Evolutionary conservation across 1,284 basidiomycete species (phyloP), one percentile per base, ranked within the genome.

Genomic region (Puccinia horiana): DNA sequence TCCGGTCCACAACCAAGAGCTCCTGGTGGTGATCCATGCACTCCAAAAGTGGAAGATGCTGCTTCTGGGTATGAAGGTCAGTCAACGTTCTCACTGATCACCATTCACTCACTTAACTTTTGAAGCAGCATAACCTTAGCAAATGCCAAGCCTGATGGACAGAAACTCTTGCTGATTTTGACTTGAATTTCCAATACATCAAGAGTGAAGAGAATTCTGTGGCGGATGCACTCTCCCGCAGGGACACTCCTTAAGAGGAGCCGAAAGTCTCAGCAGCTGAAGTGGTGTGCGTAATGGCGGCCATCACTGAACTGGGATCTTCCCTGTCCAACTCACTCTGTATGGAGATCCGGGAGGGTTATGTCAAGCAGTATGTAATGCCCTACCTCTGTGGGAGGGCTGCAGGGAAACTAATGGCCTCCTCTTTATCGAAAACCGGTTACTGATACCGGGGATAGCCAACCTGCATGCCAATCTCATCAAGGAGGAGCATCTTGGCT

Each of bases 401-500:
- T 89, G 0, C 84, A n/a, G n/a, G n/a, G n/a, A n/a, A n/a, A n/a
- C n/a, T n/a, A n/a, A n/a, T n/a, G n/a, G n/a, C n/a, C n/a, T n/a
- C n/a, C n/a, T n/a, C 88, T 88, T 84, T 77, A 81, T 88, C 20
- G 86, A 85, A 1, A 44, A 77, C 0, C 73, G 85, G 0, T 81
- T 88, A 0, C 82, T 88, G 3, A 86, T 89, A 8, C 89, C 88
- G 0, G 70, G 76, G 0, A 54, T 37, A 6, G 47, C 44, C 0
- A 56, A 79, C 1, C 5, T 88, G 1, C 82, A 85, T 9, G 84
- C 87, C 47, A 44, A 73, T 18, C 78, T 88, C 0, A 86, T 84
- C 70, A 82, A 79, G 0, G 78, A 87, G 1, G 87, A 88, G 0
- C 88, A 89, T 79, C 88, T 88, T 75, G 87, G 88, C 0, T 84